Base-by-base conservation (phyloP, 202 grass and related monocot species). In the Zizania palustris region DNA sequence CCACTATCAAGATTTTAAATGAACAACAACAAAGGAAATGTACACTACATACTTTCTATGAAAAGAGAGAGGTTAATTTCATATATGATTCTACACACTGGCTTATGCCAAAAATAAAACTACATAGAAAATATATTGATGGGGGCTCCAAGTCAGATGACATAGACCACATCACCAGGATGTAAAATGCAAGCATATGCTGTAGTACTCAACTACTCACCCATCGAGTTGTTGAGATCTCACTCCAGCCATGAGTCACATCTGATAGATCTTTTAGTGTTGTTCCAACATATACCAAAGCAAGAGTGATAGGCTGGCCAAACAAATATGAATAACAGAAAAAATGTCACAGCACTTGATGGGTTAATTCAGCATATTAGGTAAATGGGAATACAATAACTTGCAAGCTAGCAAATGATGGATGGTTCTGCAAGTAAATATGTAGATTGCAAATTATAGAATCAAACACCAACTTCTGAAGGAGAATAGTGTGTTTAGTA, bases 231-330 rank as follows among this genome's bases (percentile, higher is more conserved):
- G 89, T 90, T 5, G 95, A 92, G 69, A 97, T 87, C 74, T 94
- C 91, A 10, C 89, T 88, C 95, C 95, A 97, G 58, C 95, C 95
- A 90, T 97, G 91, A 8, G 95, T 97, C 69, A 97, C 95, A 78
- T 97, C 95, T 56, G 95, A 86, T 68, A 97, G 95, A 88, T 94
- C 91, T 71, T 97, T 97, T 54, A 97, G 74, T 56, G 95, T 97
- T 57, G 95, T 97, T 61, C 95, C 95, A 67, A 94, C 89, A 85
- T 97, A 97, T 60, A 94, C 95, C 67, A 97, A 80, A 28, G 86
- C 87, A 14, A 97, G 68, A 44, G 95, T 97, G 54, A 97, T 92
- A 76, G 95, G 95, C 95, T 97, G 87, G 45, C 41, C 88, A 84
- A 62, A 68, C 7, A 69, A 69, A 74, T 41, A 46, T 71, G 38